A percentile compares a stretch with the other conserved stretches of the same genome.
Conservation (phyloP, 1,139 yeast species). For the Yamadazyma conglobata region DNA sequence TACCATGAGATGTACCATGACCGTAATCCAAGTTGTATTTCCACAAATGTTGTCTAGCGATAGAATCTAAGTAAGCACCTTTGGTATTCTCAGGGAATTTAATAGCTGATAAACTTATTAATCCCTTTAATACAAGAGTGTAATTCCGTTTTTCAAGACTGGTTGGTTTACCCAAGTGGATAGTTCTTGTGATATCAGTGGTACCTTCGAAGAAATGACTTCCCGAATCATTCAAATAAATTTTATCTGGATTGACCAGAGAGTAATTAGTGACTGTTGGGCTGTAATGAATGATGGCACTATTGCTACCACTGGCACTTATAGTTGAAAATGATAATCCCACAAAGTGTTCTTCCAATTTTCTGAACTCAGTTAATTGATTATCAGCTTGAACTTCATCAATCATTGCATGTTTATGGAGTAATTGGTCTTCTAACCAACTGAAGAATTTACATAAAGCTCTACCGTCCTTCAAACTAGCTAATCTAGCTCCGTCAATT, state of each 20-base stretch:
- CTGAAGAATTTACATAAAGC: slow-evolving; percentile 77
- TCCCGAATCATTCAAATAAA: slow-evolving; percentile 89
- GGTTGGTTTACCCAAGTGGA: slow-evolving; percentile 73
- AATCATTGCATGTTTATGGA: slow-evolving; percentile 51
- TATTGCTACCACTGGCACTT: slow-evolving; percentile 89
- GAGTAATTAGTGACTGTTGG: slow-evolving; percentile 58
- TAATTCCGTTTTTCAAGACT: slow-evolving; percentile 68
- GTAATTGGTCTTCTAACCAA: slow-evolving; percentile 75
- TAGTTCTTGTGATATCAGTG: slow-evolving; percentile 91
- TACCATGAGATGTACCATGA: slow-evolving; percentile 99
- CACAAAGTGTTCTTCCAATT: slow-evolving; percentile 56
- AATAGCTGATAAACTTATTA: slow-evolving; percentile 71
- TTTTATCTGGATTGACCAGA: slow-evolving; percentile 68
- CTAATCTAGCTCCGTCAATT: slow-evolving; percentile 66
- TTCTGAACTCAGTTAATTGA: slow-evolving; percentile 62
- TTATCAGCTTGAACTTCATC: slow-evolving; percentile 81
- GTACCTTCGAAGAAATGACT: slow-evolving; percentile 94
- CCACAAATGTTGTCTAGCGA: slow-evolving; percentile 93
- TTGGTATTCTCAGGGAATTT: slow-evolving; percentile 86
- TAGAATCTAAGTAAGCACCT: slow-evolving; percentile 77
- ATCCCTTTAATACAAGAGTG: slow-evolving; percentile 90
- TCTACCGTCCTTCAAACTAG: slow-evolving; percentile 85
- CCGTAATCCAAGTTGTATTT: slow-evolving; percentile 81
- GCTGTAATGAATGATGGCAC: slow-evolving; percentile 88
- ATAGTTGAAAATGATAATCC: slow-evolving; percentile 92